These are phyloP conservation scores for Diplocarpon rosae DNA, from an alignment of 2,329 filamentous ascomycete genomes.

Conservation along the genomic window DNA sequence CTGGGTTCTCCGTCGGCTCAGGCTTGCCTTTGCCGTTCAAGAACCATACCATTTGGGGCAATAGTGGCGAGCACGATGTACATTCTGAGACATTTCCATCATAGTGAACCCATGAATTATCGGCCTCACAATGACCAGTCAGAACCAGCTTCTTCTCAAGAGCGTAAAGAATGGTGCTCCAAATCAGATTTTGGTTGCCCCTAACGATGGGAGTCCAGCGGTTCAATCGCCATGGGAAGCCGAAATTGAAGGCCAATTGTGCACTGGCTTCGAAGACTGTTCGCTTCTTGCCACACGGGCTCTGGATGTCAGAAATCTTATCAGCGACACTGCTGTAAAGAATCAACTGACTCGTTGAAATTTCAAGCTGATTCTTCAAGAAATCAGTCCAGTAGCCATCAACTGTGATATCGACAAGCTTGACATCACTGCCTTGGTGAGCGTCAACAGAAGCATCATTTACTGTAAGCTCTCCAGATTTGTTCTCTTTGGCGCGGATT, in stretches of 20 bases:
- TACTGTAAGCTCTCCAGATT: neutral
- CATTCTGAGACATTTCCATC: neutral
- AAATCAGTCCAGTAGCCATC: neutral
- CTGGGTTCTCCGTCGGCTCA: constrained; percentile 38
- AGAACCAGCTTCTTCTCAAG: neutral
- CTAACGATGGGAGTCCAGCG: neutral
- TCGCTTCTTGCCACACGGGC: neutral
- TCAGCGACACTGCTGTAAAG: neutral
- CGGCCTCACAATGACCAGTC: neutral
- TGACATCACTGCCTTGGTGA: neutral
- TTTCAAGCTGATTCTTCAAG: neutral
- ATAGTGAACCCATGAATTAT: neutral
- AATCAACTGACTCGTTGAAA: neutral
- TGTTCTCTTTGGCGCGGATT: neutral
- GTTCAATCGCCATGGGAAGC: neutral
- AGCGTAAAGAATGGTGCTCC: neutral
- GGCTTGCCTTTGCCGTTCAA: constrained; percentile 20
- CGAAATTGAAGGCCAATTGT: constrained; percentile 15
- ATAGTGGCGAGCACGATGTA: constrained; percentile 29
- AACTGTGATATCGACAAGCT: neutral
- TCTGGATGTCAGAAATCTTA: neutral
- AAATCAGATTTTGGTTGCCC: neutral
- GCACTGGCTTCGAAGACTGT: constrained; percentile 29
- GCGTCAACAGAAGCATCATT: neutral
- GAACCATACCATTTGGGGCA: constrained; percentile 31